Base-by-base conservation (phyloP, 768 basidiomycete genomes). In the Collybiopsis luxurians region DNA sequence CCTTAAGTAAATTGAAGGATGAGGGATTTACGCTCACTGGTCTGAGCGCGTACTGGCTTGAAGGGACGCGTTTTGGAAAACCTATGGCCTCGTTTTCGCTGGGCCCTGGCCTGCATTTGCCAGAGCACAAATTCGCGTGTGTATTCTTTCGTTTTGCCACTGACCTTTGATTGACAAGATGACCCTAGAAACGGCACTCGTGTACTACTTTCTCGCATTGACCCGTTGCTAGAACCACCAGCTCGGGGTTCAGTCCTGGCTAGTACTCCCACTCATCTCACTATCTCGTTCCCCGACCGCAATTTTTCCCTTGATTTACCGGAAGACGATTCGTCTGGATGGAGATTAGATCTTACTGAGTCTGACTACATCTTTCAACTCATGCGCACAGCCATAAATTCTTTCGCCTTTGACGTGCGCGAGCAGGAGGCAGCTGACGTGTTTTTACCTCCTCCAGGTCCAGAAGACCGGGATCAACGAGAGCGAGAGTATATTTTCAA, bases 21-120 rank as follows among this genome's bases (percentile, higher is more conserved):
- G 86, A 88, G 61, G 92, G 92, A 0, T 92, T 90, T 63, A 82
- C 84, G 51, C 64, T 94, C 30, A 86, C 84, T 0, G 83, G 75
- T 17, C 71, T 92, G 23, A 77, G 71, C 15, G 89, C 81, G 0
- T 92, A 79, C 64, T 91, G 88, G 90, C 67, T 86, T 38, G 77
- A 84, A 55, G 76, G 73, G n/a, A 81, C 77, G 23, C 79, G 81
- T 55, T 86, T 81, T 67, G 87, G 86, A 0, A 79, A 80, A 39
- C 85, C 83, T 1, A 78, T 87, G 5, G 90, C 89, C 0, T 77
- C 79, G 2, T 92, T 94, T 63, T 66, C 70, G 0, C 66, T 84
- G 0, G 85, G 89, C 30, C 82, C 89, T 17, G 88, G 89, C 1
- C 61, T 84, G 2, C 65, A 69, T 12, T 72, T 94, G 4, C 85